Percentiles rank a stretch among this genome's conserved stretches.
These are phyloP conservation scores for Albatrellus ellisii DNA, from an alignment of 768 basidiomycete genomes.

Conservation along the genomic window DNA sequence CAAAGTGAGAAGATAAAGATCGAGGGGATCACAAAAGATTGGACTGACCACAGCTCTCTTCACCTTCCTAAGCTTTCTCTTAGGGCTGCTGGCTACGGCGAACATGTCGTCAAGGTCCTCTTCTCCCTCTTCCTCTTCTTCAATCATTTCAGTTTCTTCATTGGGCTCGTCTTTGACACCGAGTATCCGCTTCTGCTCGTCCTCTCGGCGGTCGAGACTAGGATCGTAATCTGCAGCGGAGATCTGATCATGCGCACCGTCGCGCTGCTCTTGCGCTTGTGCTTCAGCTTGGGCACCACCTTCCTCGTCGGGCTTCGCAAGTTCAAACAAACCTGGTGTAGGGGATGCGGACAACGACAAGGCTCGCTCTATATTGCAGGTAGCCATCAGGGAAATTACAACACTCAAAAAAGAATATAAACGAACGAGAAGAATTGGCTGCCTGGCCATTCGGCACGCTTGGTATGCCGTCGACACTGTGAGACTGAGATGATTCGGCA, in stretches of 20 bases:
- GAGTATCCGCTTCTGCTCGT: constrained; percentile 61
- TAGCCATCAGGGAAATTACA: not conserved
- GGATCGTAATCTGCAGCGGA: constrained; percentile 92
- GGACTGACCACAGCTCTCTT: constrained; percentile 38
- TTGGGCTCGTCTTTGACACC: constrained; percentile 24
- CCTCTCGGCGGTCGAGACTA: constrained; percentile 69
- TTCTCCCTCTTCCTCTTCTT: constrained; percentile 52
- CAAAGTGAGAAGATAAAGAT: not conserved
- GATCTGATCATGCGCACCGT: constrained; percentile 48
- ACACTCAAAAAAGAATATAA: not conserved
- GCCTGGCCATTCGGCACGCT: not conserved
- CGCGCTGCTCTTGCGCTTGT: constrained; percentile 29
- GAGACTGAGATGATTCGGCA: constrained; percentile 41
- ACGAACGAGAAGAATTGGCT: not conserved
- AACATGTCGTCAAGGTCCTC: constrained; percentile 97
- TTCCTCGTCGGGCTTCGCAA: constrained; percentile 53
- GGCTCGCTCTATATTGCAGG: constrained; percentile 10
- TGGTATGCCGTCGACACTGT: constrained; percentile 26
- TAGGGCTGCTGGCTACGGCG: constrained; percentile 42
- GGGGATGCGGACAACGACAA: constrained; percentile 49
- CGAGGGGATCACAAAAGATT: not conserved
- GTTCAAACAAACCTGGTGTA: constrained; percentile 43
- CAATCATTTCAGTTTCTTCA: constrained; percentile 34
- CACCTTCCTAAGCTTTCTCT: constrained; percentile 48
- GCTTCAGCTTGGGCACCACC: constrained; percentile 32